Evolutionary conservation across 495 filamentous ascomycete genomes (phyloP).

Genomic region (Aspergillus cristatus): DNA sequence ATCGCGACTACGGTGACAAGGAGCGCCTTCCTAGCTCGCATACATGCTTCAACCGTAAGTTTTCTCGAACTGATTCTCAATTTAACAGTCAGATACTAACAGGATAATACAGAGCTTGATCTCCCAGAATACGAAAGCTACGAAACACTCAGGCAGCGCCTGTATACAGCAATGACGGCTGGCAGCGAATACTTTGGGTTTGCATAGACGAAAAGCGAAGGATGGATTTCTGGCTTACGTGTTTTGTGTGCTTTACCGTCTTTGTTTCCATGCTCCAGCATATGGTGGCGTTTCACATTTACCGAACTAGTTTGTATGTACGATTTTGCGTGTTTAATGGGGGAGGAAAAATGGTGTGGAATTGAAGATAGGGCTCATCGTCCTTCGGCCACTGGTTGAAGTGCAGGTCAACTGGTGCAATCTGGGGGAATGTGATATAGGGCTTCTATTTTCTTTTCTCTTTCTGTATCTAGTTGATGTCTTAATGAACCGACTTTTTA

Average conservation of each 20-base stretch:
- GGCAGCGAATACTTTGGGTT: conserved; percentile 98
- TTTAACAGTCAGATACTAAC: conserved; percentile 21
- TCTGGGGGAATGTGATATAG: neutral
- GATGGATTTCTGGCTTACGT: conserved; percentile 6
- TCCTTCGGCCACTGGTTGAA: conserved; percentile 23
- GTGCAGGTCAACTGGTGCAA: conserved; percentile 36
- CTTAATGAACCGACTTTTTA: too few relatives aligned
- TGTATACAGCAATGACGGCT: conserved; percentile 90
- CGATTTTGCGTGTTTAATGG: conserved; percentile 10
- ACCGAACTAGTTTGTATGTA: conserved; percentile 9
- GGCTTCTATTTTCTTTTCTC: conserved; percentile 2
- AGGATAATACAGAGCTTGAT: conserved; percentile 69
- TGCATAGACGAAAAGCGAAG: conserved; percentile 45
- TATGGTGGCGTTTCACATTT: conserved; percentile 37
- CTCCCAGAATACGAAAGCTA: conserved; percentile 98
- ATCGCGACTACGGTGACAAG: conserved; percentile 96
- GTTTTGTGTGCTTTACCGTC: conserved; percentile 1
- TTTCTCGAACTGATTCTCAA: neutral
- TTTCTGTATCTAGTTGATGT: too few relatives aligned
- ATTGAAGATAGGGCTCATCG: neutral
- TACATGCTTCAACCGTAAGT: conserved; percentile 99
- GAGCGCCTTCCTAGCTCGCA: conserved; percentile 92
- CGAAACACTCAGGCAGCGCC: conserved; percentile 73
- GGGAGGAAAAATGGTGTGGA: conserved; percentile 8
- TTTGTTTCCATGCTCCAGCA: conserved; percentile 27